Conservation (phyloP, 345 rosid genomes). For the Salix caprea region DNA sequence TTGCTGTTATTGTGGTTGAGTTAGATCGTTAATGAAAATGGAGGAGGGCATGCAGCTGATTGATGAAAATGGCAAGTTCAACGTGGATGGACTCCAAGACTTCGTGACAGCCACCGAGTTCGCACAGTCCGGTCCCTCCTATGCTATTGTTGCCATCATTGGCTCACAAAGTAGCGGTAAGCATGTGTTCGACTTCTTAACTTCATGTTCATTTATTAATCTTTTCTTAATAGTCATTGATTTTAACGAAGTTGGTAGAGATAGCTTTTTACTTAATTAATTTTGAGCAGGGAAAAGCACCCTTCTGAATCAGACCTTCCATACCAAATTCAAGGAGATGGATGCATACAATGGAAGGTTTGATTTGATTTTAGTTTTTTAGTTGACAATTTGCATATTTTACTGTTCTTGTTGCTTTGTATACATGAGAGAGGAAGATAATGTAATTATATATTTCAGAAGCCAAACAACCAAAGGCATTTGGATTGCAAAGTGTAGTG, state of each 20-base stretch:
- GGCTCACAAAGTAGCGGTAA: constrained; percentile 82
- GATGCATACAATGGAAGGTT: constrained; percentile 73
- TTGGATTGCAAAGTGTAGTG: constrained; percentile 20
- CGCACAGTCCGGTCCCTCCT: constrained; percentile 56
- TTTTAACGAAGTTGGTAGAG: no score
- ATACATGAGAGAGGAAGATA: no score
- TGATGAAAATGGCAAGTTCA: no score
- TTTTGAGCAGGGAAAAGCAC: no score
- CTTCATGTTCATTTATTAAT: no score
- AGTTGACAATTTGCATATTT: not conserved
- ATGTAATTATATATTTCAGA: not conserved
- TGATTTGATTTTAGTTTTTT: constrained; percentile 3
- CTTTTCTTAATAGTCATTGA: no score
- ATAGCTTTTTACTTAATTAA: no score
- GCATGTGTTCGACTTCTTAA: not conserved
- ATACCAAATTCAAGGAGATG: constrained; percentile 75
- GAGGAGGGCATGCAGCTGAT: no score
- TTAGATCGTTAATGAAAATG: no score
- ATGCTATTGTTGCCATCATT: constrained; percentile 77
- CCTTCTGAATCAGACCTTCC: constrained; percentile 42
- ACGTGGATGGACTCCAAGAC: constrained; percentile 18
- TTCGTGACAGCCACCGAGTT: constrained; percentile 44
- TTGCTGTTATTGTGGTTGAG: no score
- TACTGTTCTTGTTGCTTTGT: no score
- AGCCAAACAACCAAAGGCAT: not conserved